These are phyloP conservation scores for Aspergillus conjunctus DNA, from an alignment of 495 filamentous ascomycete genomes.

Conservation along the genomic window DNA sequence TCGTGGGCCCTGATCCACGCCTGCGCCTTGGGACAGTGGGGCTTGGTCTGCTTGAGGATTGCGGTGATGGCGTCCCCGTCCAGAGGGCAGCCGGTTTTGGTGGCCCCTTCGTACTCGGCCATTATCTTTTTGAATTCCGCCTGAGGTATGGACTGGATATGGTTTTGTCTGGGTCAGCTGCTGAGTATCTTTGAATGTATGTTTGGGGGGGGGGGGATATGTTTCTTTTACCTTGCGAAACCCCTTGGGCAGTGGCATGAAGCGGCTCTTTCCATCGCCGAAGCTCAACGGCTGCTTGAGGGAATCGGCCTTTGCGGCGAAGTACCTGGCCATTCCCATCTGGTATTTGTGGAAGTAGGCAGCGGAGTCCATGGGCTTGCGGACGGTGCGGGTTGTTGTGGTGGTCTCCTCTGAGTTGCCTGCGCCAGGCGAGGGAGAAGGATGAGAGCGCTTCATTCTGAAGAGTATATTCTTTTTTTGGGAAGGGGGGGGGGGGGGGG, in stretches of 20 bases:
- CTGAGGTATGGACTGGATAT: background rate
- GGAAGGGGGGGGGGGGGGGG: too few species aligned
- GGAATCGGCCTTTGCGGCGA: slow-evolving; percentile 7
- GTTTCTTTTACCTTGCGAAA: background rate
- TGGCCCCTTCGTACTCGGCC: slow-evolving; percentile 1
- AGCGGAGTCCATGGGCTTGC: slow-evolving; percentile 1
- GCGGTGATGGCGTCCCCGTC: slow-evolving; percentile 59
- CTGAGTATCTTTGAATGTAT: too few species aligned
- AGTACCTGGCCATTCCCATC: slow-evolving; percentile 9
- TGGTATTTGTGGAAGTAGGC: slow-evolving; percentile 1
- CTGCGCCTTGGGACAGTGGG: slow-evolving; percentile 48
- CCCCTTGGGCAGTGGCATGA: background rate
- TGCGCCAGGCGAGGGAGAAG: too few species aligned
- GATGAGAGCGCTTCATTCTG: too few species aligned
- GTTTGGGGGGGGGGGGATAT: too few species aligned
- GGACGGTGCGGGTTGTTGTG: background rate
- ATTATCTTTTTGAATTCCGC: background rate
- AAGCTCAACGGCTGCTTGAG: background rate
- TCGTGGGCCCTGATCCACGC: slow-evolving; percentile 25
- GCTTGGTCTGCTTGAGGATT: slow-evolving; percentile 64
- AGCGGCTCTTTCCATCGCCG: background rate
- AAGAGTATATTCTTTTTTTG: too few species aligned
- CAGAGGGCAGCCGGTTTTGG: slow-evolving; percentile 10
- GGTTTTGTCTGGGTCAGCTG: background rate
- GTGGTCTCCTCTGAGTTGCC: background rate